Evolutionary conservation across 2,329 filamentous ascomycete genomes (phyloP), one percentile per base, ranked within the genome.

Genomic region (Epicoccum sorghinum): DNA sequence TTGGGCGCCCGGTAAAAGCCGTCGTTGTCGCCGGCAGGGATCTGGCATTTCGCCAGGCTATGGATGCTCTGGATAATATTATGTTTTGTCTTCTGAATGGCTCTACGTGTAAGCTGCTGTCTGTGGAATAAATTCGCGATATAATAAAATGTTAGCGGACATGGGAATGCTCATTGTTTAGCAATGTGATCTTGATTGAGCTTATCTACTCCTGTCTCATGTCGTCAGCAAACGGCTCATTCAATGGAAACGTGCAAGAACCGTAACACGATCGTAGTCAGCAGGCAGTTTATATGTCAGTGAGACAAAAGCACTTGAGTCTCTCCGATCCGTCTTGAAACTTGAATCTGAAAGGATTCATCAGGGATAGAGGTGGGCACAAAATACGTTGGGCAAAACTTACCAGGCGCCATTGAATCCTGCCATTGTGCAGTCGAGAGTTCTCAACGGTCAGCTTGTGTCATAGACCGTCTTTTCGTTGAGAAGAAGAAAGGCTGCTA

Each of bases 291-390:
- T 50, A 43, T 55, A 37, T 41, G 46, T 70, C 69, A 73, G 62
- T 36, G 60, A 66, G 62, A 63, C 61, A 58, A 60, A 65, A 55
- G 41, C 62, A 64, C 66, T 65, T 63, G 53, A 47, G 60, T 55
- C 67, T 70, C 68, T 70, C 65, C 63, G 67, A 69, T 72, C 69
- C 67, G 67, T 71, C 67, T 70, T 72, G 68, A 72, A 72, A 69
- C 67, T 67, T 68, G 56, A 60, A 46, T 46, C 52, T 62, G 47
- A 53, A 59, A 56, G 48, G 61, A 59, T 57, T 67, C 62, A 72
- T 71, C 68, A 46, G n/a, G 42, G 32, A 46, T 38, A 30, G 29
- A 25, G 9, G 7, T 33, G 7, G 13, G 32, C 10, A n/a, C 10
- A 36, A 29, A 23, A 23, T 7, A 30, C n/a, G 39, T 22, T 9